phyloP scores from a whole-genome alignment of 805 yeast genomes.

The Candida mattraensis region DNA sequence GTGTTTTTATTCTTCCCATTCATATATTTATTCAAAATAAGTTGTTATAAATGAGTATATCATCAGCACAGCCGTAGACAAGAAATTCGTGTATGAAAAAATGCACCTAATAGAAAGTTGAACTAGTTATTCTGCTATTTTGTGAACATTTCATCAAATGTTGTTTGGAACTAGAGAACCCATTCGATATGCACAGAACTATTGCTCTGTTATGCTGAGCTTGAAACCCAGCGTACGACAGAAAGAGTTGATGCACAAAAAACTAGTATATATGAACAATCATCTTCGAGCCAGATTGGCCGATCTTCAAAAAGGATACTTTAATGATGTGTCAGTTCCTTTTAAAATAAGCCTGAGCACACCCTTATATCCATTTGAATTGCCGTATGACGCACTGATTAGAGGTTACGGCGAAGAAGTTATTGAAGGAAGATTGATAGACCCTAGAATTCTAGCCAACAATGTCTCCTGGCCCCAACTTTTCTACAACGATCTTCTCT shows the following conservation, averaged over 20 bases:
- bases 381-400: constrained; percentile 26
- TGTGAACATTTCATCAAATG: too few relatives aligned
- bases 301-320: constrained; percentile 25
- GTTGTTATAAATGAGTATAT: background rate
- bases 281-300: constrained; percentile 14
- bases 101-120: too few relatives aligned
- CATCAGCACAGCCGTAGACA: too few relatives aligned
- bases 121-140: too few relatives aligned
- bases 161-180: constrained; percentile 8
- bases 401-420: constrained; percentile 21
- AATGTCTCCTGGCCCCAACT: constrained; percentile 23
- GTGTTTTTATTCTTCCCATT: background rate
- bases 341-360: constrained; percentile 7
- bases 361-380: constrained; percentile 20
- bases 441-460: constrained; percentile 20
- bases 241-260: constrained; percentile 13
- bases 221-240: constrained; percentile 17
- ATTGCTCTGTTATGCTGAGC: constrained; percentile 18
- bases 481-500: constrained; percentile 19
- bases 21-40: too few relatives aligned
- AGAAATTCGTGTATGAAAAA: too few relatives aligned
- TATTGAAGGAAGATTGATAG: constrained; percentile 18
- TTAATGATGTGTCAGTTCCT: constrained; percentile 21
- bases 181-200: constrained; percentile 5
- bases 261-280: constrained; percentile 17